Evolutionary conservation across 345 rosid genomes (phyloP).

Genomic region (Capsella bursapastoris): DNA sequence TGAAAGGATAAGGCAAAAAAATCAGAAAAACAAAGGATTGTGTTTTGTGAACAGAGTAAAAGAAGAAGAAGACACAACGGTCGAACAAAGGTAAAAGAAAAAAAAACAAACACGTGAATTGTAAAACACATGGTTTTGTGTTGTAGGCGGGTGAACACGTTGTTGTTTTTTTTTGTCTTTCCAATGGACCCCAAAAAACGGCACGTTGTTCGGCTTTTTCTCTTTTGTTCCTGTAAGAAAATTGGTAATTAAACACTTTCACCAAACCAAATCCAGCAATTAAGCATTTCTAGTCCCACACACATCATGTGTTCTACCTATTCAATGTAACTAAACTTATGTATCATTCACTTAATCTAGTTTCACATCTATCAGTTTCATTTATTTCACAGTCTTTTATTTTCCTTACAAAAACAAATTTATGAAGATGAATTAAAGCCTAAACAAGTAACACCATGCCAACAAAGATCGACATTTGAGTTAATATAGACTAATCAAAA

Average conservation of each 20-base stretch:
- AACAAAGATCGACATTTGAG: conserved; percentile 12
- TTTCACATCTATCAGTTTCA: conserved; percentile 28
- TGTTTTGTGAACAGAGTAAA: conserved; percentile 33
- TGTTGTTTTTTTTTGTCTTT: conserved; percentile 30
- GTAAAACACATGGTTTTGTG: conserved; percentile 38
- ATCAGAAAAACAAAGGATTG: conserved; percentile 19
- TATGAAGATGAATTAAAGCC: conserved; percentile 17
- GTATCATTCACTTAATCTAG: conserved; percentile 34
- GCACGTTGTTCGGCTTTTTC: conserved; percentile 41
- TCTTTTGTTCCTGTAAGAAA: neutral
- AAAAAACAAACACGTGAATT: conserved; percentile 34
- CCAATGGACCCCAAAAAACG: conserved; percentile 37
- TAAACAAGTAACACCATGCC: conserved; percentile 13
- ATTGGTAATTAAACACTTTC: neutral
- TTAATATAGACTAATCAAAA: neutral
- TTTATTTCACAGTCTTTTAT: conserved; percentile 6
- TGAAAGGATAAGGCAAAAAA: conserved; percentile 26
- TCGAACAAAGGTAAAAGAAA: neutral
- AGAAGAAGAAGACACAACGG: conserved; percentile 39
- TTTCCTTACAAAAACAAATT: neutral
- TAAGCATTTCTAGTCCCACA: conserved; percentile 35
- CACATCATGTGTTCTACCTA: conserved; percentile 37
- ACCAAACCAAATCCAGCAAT: conserved; percentile 35
- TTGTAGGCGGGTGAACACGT: conserved; percentile 41
- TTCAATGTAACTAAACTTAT: conserved; percentile 29